Base-by-base conservation (phyloP, 225 moss, liverwort and hornwort species). In the Bryoerythrophyllum caledonicum region DNA sequence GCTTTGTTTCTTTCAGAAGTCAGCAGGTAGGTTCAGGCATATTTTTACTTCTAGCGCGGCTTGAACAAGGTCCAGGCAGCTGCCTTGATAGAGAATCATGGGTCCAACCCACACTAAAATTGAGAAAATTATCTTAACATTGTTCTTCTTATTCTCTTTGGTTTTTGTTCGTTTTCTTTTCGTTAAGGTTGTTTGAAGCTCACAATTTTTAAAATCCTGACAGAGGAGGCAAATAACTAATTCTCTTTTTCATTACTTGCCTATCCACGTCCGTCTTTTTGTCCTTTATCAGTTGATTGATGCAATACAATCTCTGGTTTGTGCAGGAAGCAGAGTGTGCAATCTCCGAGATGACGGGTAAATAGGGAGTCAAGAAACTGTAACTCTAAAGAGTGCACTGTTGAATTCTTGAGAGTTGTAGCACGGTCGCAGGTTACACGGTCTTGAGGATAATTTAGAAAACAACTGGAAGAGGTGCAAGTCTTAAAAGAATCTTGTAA, bases 1-100 rank as follows among this genome's bases (percentile, higher is more conserved):
- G 99, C 77, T 99, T 99, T 91, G 99, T 99, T 80, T 99, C 99
- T 82, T 95, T 99, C 90, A 91, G 99, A 85, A 99, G 82, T 91
- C 99, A 95, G 88, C 99, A 99, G 99, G 99, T 99, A 83, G 75
- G 81, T 80, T 86, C 75, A 77, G 79, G 62, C 76, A 5, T n/a
- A 70, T 72, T 88, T 83, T 80, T 67, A 19, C 86, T 75, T 83
- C 78, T 75, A 72, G 80, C 59, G 71, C 78, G 74, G 20, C 69
- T 82, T 80, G 71, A 70, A 73, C 80, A 67, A 86, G 63, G 74
- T 75, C 66, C 67, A 72, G 66, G 73, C 68, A 76, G 63, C n/a
- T n/a, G 52, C 69, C 72, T 84, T 75, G 76, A 73, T 82, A 63
- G 76, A 73, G 59, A 51, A 79, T n/a, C n/a, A 65, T 68, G 64